A percentile compares a stretch with the other conserved stretches of the same genome.
Evolutionary conservation across 768 basidiomycete species (phyloP).

Genomic region (Baorangia bicolor): DNA sequence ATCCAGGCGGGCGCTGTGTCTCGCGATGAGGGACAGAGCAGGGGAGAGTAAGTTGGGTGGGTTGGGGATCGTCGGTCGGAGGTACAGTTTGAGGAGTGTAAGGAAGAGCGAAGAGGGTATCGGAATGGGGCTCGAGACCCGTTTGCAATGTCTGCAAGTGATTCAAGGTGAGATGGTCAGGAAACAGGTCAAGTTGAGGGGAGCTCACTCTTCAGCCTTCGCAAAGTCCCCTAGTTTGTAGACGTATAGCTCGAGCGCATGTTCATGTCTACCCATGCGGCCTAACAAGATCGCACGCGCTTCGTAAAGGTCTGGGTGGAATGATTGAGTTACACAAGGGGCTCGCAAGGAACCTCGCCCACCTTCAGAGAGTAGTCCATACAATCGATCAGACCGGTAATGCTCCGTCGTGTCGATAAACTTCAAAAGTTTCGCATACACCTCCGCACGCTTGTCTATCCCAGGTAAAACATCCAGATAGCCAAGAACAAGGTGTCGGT

Average conservation of each 20-base stretch:
- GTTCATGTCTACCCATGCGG: constrained; percentile 86
- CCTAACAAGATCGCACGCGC: constrained; percentile 91
- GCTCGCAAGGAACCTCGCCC: constrained; percentile 11
- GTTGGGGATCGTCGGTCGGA: constrained; percentile 61
- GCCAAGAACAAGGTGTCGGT: neutral
- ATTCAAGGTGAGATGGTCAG: neutral
- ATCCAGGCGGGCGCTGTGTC: constrained; percentile 81
- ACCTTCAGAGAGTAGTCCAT: constrained; percentile 86
- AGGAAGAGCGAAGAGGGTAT: constrained; percentile 71
- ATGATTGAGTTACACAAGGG: neutral
- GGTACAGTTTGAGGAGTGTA: constrained; percentile 82
- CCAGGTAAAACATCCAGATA: neutral
- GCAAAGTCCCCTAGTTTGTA: constrained; percentile 78
- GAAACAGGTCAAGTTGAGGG: neutral
- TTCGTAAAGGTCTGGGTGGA: constrained; percentile 71
- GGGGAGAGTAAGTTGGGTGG: constrained; percentile 65
- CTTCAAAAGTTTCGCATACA: constrained; percentile 68
- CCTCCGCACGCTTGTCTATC: constrained; percentile 47
- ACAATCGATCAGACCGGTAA: constrained; percentile 77
- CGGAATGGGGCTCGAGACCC: constrained; percentile 60
- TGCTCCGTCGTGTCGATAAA: constrained; percentile 72
- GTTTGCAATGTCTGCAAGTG: constrained; percentile 81
- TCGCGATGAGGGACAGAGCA: constrained; percentile 84
- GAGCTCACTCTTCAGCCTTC: constrained; percentile 84
- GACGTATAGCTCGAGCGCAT: constrained; percentile 93